Evolutionary conservation across 2,329 filamentous ascomycete genomes (phyloP), one percentile per base, ranked within the genome.

Genomic region (Alternaria hordeiaustralica): DNA sequence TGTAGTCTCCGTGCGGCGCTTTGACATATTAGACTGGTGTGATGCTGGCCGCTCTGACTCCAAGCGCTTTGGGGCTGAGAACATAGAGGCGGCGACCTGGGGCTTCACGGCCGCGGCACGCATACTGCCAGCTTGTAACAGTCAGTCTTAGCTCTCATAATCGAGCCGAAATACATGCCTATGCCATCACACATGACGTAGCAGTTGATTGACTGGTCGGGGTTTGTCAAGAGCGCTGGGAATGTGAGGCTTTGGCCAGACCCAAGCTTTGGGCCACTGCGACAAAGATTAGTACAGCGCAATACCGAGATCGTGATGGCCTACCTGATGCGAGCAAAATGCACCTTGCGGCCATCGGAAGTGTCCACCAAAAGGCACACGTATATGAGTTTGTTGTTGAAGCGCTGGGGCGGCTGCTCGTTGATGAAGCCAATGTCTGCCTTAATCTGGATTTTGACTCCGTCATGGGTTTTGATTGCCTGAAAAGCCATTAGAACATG

Each of bases 131-230:
- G 87, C 88, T 87, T 59, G 4, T 9, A 55, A 15, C 12, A 13
- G 12, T 75, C 41, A 74, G 68, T 18, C 12, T 46, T n/a, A 15
- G n/a, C 4, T 8, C 21, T 2, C 1, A 3, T 3, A 2, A 15
- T 6, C 20, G 9, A 28, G 11, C n/a, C 0, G 3, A 9, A 2
- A 8, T 6, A 63, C 80, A 65, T 77, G 87, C 87, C 92, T 71
- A 98, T 91, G 46, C 93, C 90, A 80, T 97, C 95, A 68, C 94
- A 98, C 78, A 92, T 92, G 53, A 94, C 84, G 74, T 90, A 88
- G 64, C 89, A 92, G 23, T 85, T 85, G 33, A 96, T 86, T 4
- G 84, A 81, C 60, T 90, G 87, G 18, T 87, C 85, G 0, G 83
- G 76, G 5, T 81, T 81, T 1, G 78, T 85, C 20, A 93, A 75